Evolutionary conservation across 148 eudicot species (phyloP), one percentile per base, ranked within the genome.

Genomic region (Diospyros kaki): DNA sequence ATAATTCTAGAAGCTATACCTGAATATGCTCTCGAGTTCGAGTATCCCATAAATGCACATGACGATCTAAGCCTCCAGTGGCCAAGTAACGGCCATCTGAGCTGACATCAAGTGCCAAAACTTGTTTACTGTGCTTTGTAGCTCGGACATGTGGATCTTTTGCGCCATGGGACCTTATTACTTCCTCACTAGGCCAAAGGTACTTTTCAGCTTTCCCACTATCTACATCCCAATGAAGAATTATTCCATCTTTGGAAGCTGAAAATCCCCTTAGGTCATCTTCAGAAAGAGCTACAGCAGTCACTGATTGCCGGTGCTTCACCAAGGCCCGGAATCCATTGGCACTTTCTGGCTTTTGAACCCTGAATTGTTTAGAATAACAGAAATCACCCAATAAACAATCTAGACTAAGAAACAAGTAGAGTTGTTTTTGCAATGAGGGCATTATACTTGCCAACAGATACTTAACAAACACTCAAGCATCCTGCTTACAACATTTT

Each of bases 1-100:
- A 28, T 28, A 28, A 28, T 15, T 59, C 39, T 15, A 2, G 48
- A n/a, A 40, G 0, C 39, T 65, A 73, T 78, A 94, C 99, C 96
- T 87, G 89, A 78, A 96, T 76, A 82, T 96, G 96, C 80, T 88
- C 83, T 67, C 92, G 76, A 61, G 97, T 81, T 59, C 99, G 96
- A 60, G 86, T 84, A 79, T 96, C 99, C 99, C 99, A 96, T 69
- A 96, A 62, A 91, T 93, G 99, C 73, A 96, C 78, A 81, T 96
- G 98, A 62, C 97, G 97, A 87, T 93, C 99, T 63, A 89, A 79
- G 68, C 99, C 99, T 65, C 91, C 93, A 77, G 86, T 88, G 11
- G 97, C 99, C 84, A 96, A 82, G 88, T 93, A 93, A 13, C 99
- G 91, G 63, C 93, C 91, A 78, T 96, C 99, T 73, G 94, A 85